phyloP scores from a whole-genome alignment of 768 basidiomycete species.

The Pisolithus orientalis region DNA sequence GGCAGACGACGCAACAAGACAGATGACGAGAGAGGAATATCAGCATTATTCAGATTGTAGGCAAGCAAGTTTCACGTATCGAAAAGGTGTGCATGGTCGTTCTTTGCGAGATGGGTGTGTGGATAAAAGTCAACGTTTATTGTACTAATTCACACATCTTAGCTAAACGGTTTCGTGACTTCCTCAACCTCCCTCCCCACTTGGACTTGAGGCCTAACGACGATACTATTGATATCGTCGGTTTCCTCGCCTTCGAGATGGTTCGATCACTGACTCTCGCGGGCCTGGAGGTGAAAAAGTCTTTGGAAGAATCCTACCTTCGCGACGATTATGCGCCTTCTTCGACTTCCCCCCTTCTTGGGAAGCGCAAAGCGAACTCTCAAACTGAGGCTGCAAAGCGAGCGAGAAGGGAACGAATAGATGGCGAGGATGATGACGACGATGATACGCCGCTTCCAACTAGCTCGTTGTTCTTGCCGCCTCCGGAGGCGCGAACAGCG shows the following conservation, averaged over 20 bases:
- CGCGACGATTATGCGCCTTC: constrained; percentile 51
- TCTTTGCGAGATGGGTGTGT: neutral
- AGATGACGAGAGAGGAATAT: constrained; percentile 97
- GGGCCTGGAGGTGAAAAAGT: constrained; percentile 77
- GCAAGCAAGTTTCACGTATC: constrained; percentile 94
- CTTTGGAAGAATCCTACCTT: constrained; percentile 65
- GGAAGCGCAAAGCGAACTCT: constrained; percentile 59
- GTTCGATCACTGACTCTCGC: constrained; percentile 89
- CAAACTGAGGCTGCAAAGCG: constrained; percentile 43
- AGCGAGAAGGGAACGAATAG: constrained; percentile 37
- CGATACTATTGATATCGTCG: constrained; percentile 94
- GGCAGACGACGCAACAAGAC: constrained; percentile 89
- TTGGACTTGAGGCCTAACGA: constrained; percentile 88
- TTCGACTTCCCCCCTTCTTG: constrained; percentile 48
- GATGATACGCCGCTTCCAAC: constrained; percentile 64
- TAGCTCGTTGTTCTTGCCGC: constrained; percentile 73
- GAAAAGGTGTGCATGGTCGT: constrained; percentile 61
- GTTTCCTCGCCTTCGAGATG: constrained; percentile 96
- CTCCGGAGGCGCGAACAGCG: constrained; percentile 74
- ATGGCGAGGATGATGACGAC: constrained; percentile 48
- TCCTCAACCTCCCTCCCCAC: constrained; percentile 80
- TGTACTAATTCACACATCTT: neutral
- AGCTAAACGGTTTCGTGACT: constrained; percentile 95
- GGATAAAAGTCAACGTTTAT: neutral
- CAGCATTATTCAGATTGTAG: constrained; percentile 96